Evolutionary conservation across 2,329 filamentous ascomycete species (phyloP).

Genomic region (Microcyclosporella mali): DNA sequence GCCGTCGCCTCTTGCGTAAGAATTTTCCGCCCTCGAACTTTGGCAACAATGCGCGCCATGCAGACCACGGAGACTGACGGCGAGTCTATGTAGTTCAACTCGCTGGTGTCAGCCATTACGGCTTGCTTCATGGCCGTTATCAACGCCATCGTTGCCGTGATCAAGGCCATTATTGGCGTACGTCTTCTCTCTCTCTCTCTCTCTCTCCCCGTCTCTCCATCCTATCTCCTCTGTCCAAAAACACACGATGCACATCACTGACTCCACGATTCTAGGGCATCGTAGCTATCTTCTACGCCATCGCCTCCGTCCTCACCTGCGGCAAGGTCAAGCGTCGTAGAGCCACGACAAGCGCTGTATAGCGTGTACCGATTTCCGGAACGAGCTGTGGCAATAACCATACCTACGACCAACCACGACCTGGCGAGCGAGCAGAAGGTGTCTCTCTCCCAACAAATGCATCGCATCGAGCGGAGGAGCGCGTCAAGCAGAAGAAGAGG

Average conservation of each 20-base stretch:
- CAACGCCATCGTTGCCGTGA: slow-evolving; percentile 41
- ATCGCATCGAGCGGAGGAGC: too few relatives aligned
- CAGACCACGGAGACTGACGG: too few relatives aligned
- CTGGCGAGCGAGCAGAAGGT: too few relatives aligned
- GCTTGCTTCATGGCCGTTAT: slow-evolving; percentile 36
- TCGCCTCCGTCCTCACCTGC: slow-evolving; percentile 47
- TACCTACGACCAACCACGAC: too few relatives aligned
- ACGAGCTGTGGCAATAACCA: neutral
- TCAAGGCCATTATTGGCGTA: slow-evolving; percentile 43
- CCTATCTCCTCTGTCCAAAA: neutral
- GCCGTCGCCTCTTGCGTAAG: slow-evolving; percentile 78
- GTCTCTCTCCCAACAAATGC: too few relatives aligned
- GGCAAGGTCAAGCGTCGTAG: slow-evolving; percentile 38
- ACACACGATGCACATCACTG: slow-evolving; percentile 23
- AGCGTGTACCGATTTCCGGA: too few relatives aligned
- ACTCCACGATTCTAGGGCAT: slow-evolving; percentile 34
- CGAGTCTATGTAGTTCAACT: slow-evolving; percentile 25
- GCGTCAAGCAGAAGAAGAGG: too few relatives aligned
- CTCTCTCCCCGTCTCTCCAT: neutral
- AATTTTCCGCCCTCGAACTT: slow-evolving; percentile 28
- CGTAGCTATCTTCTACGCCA: slow-evolving; percentile 43
- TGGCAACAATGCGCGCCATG: too few relatives aligned
- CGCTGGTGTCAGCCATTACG: slow-evolving; percentile 42
- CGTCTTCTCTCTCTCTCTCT: slow-evolving; percentile 1
- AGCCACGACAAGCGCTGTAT: slow-evolving; percentile 33